A percentile compares a stretch with the other conserved stretches of the same genome.
Evolutionary conservation across 1,284 basidiomycete genomes (phyloP).

Genomic region (Ustilago shanxiensis): DNA sequence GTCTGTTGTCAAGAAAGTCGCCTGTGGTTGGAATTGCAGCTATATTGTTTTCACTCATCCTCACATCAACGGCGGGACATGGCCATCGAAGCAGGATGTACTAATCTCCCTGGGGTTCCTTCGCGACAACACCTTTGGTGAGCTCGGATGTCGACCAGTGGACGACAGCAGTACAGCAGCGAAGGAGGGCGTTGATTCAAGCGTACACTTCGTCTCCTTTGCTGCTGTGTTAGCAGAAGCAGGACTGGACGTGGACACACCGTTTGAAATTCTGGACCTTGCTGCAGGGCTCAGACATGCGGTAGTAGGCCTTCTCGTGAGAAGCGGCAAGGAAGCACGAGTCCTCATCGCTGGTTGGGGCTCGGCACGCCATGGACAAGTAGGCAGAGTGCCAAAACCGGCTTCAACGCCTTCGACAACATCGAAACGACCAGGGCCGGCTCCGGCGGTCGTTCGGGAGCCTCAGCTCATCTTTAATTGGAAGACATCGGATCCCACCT

Average conservation of each 20-base stretch:
- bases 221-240: conserved; percentile 12
- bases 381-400: conserved; percentile 12
- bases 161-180: not conserved
- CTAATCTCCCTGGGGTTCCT: conserved; percentile 38
- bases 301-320: conserved; percentile 17
- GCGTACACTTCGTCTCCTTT: conserved; percentile 35
- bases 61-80: too few relatives aligned
- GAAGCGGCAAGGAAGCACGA: not conserved
- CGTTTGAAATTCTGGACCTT: conserved; percentile 17
- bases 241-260: conserved; percentile 5
- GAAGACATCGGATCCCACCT: not conserved
- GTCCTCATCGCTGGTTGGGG: conserved; percentile 44
- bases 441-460: conserved; percentile 17
- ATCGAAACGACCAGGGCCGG: conserved; percentile 20
- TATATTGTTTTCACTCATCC: conserved; percentile 27
- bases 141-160: conserved; percentile 23
- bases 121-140: conserved; percentile 41
- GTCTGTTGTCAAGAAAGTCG: conserved; percentile 16
- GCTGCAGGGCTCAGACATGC: conserved; percentile 41
- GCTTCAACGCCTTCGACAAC: not conserved
- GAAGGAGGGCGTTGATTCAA: not conserved
- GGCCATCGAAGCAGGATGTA: conserved; percentile 9
- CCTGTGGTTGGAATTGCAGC: conserved; percentile 51
- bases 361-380: conserved; percentile 43
- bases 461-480: conserved; percentile 43